phyloP scores from a whole-genome alignment of 495 filamentous ascomycete species.

The Letharia columbiana region DNA sequence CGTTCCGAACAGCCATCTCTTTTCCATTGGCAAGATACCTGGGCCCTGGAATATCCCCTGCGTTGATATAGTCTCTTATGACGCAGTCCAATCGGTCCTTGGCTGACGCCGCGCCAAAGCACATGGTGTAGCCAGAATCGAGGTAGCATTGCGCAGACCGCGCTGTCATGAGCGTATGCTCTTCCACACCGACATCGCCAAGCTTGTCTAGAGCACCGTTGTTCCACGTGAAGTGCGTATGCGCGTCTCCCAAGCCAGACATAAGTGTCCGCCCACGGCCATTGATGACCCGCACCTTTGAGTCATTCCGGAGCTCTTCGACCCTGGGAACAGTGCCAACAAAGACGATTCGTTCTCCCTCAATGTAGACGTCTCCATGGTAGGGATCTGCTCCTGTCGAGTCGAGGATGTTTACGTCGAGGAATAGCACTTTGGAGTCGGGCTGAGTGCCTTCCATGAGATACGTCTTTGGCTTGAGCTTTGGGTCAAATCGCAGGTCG shows the following conservation, averaged over 20 bases:
- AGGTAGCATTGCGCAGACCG: not conserved
- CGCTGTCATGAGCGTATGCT: not conserved
- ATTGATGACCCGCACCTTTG: not conserved
- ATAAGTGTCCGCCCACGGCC: not conserved
- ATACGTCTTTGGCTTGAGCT: too few relatives aligned
- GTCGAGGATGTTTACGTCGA: too few relatives aligned
- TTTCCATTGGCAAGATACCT: not conserved
- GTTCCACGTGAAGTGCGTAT: not conserved
- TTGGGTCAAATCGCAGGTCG: too few relatives aligned
- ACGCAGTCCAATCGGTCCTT: not conserved
- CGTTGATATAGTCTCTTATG: not conserved
- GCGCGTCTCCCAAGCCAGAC: not conserved
- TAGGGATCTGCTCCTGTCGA: too few relatives aligned
- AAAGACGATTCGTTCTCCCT: not conserved
- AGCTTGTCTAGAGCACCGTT: not conserved
- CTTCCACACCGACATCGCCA: not conserved
- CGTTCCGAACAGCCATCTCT: not conserved
- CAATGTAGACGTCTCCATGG: not conserved
- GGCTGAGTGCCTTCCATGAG: too few relatives aligned
- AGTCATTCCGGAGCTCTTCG: not conserved
- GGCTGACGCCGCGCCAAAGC: not conserved
- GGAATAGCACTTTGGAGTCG: too few relatives aligned
- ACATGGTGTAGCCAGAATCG: not conserved
- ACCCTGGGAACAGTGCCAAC: not conserved
- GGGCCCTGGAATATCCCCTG: not conserved